Evolutionary conservation across 257 asterid species (phyloP).

Genomic region (Linderniella brevidens): DNA sequence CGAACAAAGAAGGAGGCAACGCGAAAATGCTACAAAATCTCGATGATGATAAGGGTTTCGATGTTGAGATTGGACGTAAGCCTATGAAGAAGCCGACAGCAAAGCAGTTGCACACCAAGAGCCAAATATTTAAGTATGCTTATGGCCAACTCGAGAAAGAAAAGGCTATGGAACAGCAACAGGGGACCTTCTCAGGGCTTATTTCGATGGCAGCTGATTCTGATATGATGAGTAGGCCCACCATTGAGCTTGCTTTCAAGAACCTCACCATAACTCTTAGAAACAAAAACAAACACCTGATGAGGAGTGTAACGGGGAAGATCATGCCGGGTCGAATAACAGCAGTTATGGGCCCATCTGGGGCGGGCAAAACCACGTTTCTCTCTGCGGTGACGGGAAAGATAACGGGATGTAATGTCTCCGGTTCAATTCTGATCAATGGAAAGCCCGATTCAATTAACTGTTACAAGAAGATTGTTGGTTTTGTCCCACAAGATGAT

Average conservation of each 20-base stretch:
- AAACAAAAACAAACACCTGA: constrained; percentile 42
- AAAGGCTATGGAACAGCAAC: constrained; percentile 55
- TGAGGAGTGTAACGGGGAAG: constrained; percentile 58
- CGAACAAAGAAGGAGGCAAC: constrained; percentile 18
- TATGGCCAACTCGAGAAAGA: constrained; percentile 70
- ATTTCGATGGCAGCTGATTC: constrained; percentile 51
- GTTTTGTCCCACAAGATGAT: constrained; percentile 74
- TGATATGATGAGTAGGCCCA: constrained; percentile 37
- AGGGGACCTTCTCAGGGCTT: constrained; percentile 51
- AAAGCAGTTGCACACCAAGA: constrained; percentile 39
- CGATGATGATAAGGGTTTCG: constrained; percentile 43
- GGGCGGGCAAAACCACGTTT: constrained; percentile 71
- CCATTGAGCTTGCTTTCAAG: constrained; percentile 49
- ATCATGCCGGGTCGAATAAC: constrained; percentile 51
- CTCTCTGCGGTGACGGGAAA: constrained; percentile 61
- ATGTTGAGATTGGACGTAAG: constrained; percentile 43
- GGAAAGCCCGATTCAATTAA: constrained; percentile 49
- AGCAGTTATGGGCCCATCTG: constrained; percentile 83
- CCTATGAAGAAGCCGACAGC: constrained; percentile 37
- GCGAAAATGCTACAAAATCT: constrained; percentile 20
- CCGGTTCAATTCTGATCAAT: constrained; percentile 52
- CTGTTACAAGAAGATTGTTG: constrained; percentile 48
- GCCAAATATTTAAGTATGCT: constrained; percentile 66
- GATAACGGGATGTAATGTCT: constrained; percentile 30
- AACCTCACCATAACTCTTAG: constrained; percentile 50